Base-by-base conservation (phyloP, 768 basidiomycete genomes). In the Baorangia bicolor region DNA sequence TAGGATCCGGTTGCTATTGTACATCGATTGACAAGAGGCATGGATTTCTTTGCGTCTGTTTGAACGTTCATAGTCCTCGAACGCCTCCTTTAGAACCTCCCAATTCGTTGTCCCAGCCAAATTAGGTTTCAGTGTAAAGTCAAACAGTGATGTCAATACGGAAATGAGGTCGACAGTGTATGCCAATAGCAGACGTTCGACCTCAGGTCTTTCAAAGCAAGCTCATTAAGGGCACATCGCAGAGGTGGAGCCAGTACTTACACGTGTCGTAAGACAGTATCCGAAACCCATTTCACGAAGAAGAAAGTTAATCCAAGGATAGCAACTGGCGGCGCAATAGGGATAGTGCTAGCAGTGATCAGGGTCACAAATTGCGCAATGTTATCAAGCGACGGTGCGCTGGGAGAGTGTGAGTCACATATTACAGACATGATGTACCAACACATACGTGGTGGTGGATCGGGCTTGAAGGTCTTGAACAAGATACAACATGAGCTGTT, bases 71-170 rank as follows among this genome's bases (percentile, higher is more conserved):
- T 53, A 53, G 12, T 37, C 30, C 30, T 57, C 56, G 25, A 57
- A 57, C 7, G 41, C 52, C 37, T 49, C 41, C 28, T 44, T 53
- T 4, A 57, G 20, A 16, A 49, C 47, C 9, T 44, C 56, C 56
- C 51, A 57, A 13, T 57, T 38, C 2, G 51, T 33, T 21, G 25
- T 53, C 1, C 51, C 56, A n/a, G 51, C 51, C 28, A 57, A 18
- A 53, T 57, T 34, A 14, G 56, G 56, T 12, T 48, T 49, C 6
- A 57, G 23, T 8, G 52, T 57, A 20, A 54, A 42, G 23, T 53
- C 46, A 21, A 57, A 57, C 20, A 57, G 10, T 0, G 35, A 33
- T 9, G 13, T 44, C 41, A 54, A 25, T 11, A 53, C 42, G 7
- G 35, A 57, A 20, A 53, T 38, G 10, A 53, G 51, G 41, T 57